Evolutionary conservation across 1,284 basidiomycete genomes (phyloP).

Genomic region (Rhodotorula sp.): DNA sequence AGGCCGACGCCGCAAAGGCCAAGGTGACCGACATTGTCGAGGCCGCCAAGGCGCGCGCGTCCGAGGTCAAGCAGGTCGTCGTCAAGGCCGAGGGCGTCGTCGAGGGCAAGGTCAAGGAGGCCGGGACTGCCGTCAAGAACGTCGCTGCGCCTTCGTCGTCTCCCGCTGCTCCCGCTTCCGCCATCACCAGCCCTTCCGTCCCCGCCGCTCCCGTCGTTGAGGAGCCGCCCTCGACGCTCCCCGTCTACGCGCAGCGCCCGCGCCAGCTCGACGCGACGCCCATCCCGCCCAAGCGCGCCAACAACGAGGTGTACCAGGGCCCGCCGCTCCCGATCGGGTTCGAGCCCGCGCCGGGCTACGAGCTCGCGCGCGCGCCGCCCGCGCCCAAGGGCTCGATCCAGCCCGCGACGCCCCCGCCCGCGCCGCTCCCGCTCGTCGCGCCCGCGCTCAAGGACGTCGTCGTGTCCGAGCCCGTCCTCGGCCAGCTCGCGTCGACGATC

Average conservation of each 20-base stretch:
- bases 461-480: slow-evolving; percentile 78
- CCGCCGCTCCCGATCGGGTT: slow-evolving; percentile 80
- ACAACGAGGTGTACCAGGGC: slow-evolving; percentile 61
- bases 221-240: slow-evolving; percentile 32
- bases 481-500: slow-evolving; percentile 88
- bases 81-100: slow-evolving; percentile 23
- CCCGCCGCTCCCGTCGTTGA: not conserved
- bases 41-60: slow-evolving; percentile 44
- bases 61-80: slow-evolving; percentile 42
- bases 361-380: slow-evolving; percentile 55
- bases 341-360: slow-evolving; percentile 85
- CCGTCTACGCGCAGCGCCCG: slow-evolving; percentile 44
- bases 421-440: slow-evolving; percentile 72
- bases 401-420: slow-evolving; percentile 46
- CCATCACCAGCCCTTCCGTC: not conserved
- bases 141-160: not conserved
- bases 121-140: slow-evolving; percentile 3
- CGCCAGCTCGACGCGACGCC: slow-evolving; percentile 44
- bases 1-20: slow-evolving; percentile 33
- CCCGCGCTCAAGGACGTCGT: slow-evolving; percentile 74
- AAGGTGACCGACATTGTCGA: slow-evolving; percentile 28
- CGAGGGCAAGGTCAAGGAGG: slow-evolving; percentile 38
- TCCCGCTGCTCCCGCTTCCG: not conserved
- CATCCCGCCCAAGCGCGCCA: slow-evolving; percentile 37
- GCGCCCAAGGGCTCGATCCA: slow-evolving; percentile 51